These are phyloP conservation scores for Candida broadrunensis DNA, from an alignment of 805 yeast genomes.

Conservation along the genomic window DNA sequence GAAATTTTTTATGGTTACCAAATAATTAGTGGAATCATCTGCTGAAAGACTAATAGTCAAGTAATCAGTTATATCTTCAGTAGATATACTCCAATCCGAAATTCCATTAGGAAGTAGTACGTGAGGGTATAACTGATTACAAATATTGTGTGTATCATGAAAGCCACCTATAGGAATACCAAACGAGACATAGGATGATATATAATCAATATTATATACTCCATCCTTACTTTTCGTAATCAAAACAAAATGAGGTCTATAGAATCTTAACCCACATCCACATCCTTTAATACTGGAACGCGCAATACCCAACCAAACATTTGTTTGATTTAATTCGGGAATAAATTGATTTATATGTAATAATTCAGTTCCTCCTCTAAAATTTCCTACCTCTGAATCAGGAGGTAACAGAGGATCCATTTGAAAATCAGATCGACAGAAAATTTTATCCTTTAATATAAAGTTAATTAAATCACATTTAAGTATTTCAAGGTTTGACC, in stretches of 20 bases:
- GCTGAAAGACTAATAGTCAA: conserved; percentile 32
- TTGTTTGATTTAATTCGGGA: conserved; percentile 23
- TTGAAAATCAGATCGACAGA: conserved; percentile 4
- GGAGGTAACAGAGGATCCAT: conserved; percentile 6
- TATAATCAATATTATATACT: conserved; percentile 27
- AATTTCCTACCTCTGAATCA: conserved; percentile 22
- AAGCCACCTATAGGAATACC: conserved; percentile 30
- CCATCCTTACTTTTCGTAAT: conserved; percentile 13
- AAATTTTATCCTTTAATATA: conserved; percentile 3
- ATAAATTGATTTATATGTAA: conserved; percentile 20
- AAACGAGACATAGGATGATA: conserved; percentile 29
- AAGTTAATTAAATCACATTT: conserved; percentile 19
- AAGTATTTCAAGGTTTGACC: conserved; percentile 26
- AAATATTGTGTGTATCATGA: conserved; percentile 18
- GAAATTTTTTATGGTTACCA: conserved; percentile 21
- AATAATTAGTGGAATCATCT: conserved; percentile 32
- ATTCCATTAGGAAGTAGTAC: conserved; percentile 35
- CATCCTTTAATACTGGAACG: conserved; percentile 34
- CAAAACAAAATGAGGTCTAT: conserved; percentile 37
- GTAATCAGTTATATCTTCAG: conserved; percentile 14
- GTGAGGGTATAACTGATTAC: conserved; percentile 22
- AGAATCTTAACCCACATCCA: conserved; percentile 38
- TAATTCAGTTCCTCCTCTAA: conserved; percentile 37
- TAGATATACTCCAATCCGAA: conserved; percentile 17
- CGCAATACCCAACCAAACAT: conserved; percentile 38